Conservation (phyloP, 352 stramenopile species). For the Lagenidium sp. region DNA sequence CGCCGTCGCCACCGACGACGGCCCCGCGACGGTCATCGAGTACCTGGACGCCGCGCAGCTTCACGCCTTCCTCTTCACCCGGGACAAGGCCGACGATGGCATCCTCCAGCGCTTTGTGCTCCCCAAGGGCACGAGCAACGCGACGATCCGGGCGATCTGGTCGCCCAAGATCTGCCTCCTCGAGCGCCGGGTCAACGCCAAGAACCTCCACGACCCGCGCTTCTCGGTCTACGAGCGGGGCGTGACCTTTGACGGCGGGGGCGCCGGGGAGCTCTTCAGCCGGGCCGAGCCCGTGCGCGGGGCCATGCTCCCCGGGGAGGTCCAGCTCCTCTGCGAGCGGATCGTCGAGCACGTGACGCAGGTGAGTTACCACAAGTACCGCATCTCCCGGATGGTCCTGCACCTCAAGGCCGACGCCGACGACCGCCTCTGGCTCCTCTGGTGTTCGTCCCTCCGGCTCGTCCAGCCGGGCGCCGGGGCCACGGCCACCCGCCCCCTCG, state of each 20-base stretch:
- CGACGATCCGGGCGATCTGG: conserved; percentile 90
- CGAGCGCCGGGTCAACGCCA: conserved; percentile 87
- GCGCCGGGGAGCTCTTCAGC: conserved; percentile 73
- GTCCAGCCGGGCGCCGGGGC: conserved; percentile 6
- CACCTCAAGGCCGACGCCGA: conserved; percentile 94
- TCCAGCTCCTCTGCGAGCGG: conserved; percentile 89
- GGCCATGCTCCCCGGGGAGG: conserved; percentile 80
- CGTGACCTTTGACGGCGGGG: conserved; percentile 91
- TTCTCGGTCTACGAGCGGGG: conserved; percentile 91
- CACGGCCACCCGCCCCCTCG: conserved; percentile 6
- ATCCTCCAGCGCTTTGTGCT: conserved; percentile 94
- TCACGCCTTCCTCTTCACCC: conserved; percentile 90
- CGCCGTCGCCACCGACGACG: neutral
- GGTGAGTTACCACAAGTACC: conserved; percentile 87
- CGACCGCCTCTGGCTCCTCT: conserved; percentile 92
- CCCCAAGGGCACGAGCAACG: conserved; percentile 87
- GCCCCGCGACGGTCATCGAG: conserved; percentile 71
- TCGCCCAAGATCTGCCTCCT: conserved; percentile 94
- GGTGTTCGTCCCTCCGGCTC: conserved; percentile 89
- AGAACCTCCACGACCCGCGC: conserved; percentile 85
- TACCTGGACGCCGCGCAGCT: conserved; percentile 87
- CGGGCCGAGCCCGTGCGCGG: conserved; percentile 84
- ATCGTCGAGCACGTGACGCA: conserved; percentile 91
- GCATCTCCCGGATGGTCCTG: conserved; percentile 91
- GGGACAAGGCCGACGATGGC: conserved; percentile 85